Percentiles rank a stretch among this genome's conserved stretches.
Conservation (phyloP, 805 yeast species). For the Kuraishia borneana region DNA sequence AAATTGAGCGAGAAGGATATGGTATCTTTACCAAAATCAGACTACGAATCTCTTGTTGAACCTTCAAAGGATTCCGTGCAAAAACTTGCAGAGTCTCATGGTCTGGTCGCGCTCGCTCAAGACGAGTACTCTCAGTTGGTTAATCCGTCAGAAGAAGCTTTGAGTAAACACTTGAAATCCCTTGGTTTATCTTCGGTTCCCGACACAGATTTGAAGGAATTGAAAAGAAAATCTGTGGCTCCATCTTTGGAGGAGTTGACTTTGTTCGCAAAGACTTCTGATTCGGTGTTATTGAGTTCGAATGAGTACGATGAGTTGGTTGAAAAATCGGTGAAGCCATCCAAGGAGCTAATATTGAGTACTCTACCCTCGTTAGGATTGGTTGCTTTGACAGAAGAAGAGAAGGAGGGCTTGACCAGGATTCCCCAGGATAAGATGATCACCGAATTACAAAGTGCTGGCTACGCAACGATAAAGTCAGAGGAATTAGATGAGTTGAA, state of each 20-base stretch:
- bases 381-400: conserved; percentile 1
- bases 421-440: too few relatives aligned
- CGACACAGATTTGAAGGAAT: conserved; percentile 3
- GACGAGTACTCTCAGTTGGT: conserved; percentile 5
- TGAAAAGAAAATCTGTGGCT: conserved; percentile 2
- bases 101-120: conserved; percentile 8
- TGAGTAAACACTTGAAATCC: neutral
- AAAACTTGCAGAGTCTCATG: conserved; percentile 2
- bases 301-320: conserved; percentile 5
- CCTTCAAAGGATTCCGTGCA: neutral
- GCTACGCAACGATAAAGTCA: neutral
- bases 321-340: neutral
- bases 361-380: neutral
- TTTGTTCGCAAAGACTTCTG: neutral
- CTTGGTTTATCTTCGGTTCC: conserved; percentile 2
- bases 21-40: neutral
- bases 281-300: conserved; percentile 8
- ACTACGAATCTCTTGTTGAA: neutral
- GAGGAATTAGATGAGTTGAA: conserved; percentile 18
- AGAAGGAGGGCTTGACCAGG: conserved; percentile 1
- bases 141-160: neutral
- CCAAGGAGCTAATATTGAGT: neutral
- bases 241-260: neutral
- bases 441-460: too few relatives aligned
- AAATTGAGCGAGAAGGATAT: conserved; percentile 2